Evolutionary conservation across 2,329 filamentous ascomycete species (phyloP).

Genomic region (Aspergillus unguis): DNA sequence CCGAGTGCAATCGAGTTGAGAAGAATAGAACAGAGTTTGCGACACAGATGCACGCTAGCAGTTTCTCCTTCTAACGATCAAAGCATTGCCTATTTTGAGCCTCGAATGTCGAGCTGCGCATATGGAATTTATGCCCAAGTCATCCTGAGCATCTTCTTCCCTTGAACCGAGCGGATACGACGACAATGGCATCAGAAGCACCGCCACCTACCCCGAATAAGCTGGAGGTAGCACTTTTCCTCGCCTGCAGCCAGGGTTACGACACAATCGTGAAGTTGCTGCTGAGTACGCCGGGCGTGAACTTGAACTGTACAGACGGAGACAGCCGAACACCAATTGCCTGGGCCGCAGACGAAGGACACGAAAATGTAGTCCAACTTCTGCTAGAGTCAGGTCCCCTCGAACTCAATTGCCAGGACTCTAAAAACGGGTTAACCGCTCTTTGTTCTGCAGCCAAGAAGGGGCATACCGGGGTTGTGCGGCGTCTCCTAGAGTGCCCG

Average conservation of each 20-base stretch:
- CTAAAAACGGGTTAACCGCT: conserved; percentile 14
- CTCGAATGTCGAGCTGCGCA: conserved; percentile 5
- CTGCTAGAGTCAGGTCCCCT: conserved; percentile 17
- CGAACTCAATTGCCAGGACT: conserved; percentile 15
- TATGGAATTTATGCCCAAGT: conserved; percentile 1
- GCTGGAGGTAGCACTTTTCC: conserved; percentile 23
- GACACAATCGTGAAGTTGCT: conserved; percentile 24
- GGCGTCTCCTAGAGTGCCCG: neutral
- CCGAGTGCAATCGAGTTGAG: neutral
- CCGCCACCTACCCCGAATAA: conserved; percentile 19
- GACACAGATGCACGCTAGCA: conserved; percentile 6
- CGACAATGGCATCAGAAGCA: conserved; percentile 10
- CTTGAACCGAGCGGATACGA: neutral
- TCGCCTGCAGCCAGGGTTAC: conserved; percentile 23
- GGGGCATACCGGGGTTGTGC: conserved; percentile 17
- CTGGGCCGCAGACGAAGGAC: conserved; percentile 23
- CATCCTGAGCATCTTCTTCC: neutral
- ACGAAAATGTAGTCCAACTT: conserved; percentile 20
- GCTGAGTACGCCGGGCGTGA: conserved; percentile 21
- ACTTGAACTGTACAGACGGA: conserved; percentile 20
- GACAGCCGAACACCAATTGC: conserved; percentile 21
- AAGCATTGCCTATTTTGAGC: neutral
- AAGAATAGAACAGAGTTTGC: conserved; percentile 6
- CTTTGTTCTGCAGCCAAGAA: conserved; percentile 18
- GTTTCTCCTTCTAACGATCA: conserved; percentile 3